A percentile compares a stretch with the other conserved stretches of the same genome.
Conservation (phyloP, 2,329 filamentous ascomycete species). For the Penicillium concentricum region DNA sequence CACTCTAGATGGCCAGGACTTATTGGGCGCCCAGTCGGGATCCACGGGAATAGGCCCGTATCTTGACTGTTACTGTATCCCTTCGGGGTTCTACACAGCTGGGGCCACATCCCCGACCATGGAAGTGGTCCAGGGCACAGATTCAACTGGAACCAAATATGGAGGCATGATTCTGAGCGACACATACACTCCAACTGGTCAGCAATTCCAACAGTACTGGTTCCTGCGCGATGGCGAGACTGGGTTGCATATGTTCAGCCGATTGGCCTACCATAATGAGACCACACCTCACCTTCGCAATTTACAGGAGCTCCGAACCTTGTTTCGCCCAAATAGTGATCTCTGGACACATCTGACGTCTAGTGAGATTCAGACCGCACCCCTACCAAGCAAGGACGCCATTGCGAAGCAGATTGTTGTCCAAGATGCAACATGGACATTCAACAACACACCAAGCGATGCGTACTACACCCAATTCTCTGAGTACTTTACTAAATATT, state of each 20-base stretch:
- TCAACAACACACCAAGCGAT: constrained; percentile 55
- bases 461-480: constrained; percentile 56
- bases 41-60: constrained; percentile 56
- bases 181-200: constrained; percentile 57
- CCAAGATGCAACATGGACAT: constrained; percentile 64
- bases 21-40: constrained; percentile 50
- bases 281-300: constrained; percentile 57
- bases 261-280: constrained; percentile 60
- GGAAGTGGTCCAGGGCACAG: constrained; percentile 52
- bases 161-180: constrained; percentile 61
- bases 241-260: constrained; percentile 60
- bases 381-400: constrained; percentile 44
- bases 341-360: constrained; percentile 65
- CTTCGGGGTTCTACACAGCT: constrained; percentile 60
- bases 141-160: constrained; percentile 53
- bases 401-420: constrained; percentile 50
- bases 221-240: constrained; percentile 63
- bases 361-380: constrained; percentile 56
- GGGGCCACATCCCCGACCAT: constrained; percentile 52
- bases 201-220: constrained; percentile 64
- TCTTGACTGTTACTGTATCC: constrained; percentile 64
- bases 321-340: constrained; percentile 59
- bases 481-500: constrained; percentile 68
- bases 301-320: constrained; percentile 60
- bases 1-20: constrained; percentile 51